Base-by-base conservation (phyloP, 306 rosid genomes). In the Cicer pinnatifidum region DNA sequence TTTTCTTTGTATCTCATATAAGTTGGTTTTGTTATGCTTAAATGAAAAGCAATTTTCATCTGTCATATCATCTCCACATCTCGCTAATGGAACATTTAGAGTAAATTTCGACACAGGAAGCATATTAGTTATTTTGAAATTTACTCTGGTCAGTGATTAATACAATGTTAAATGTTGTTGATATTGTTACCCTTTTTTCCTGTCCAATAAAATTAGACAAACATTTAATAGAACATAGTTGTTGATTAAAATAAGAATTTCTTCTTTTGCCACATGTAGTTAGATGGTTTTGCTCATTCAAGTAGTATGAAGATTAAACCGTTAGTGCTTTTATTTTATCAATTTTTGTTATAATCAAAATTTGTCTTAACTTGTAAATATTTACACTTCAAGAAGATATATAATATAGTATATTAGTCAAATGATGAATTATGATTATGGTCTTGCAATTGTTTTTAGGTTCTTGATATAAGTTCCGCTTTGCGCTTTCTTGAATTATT, bases 21-120 rank as follows among this genome's bases (percentile, higher is more conserved):
- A 44, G 45, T 72, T 79, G 37, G 53, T 40, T 64, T n/a, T 58
- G 45, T 56, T 68, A 12, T 44, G 16, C 37, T 16, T 23, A 72
- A 57, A 35, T 79, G 6, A 56, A 40, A 28, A 28, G 35, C 35
- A 28, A 28, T 28, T 28, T 28, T 3, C 35, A 28, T 28, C 33
- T 28, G 33, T 28, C 4, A 3, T 28, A 20, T 11, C n/a, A 46
- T 9, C 51, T 46, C 51, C n/a, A 5, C 38, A 62, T 70, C 45
- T 43, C 48, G 50, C 7, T 23, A 51, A 48, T 45, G 15, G 28
- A 69, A 61, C 59, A 28, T 70, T 52, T 44, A 11, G 52, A 43
- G 17, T 6, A 64, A 37, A 17, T 39, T 13, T 72, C 39, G 51
- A 40, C 44, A 48, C 35, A 43, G 59, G 63, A 37, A 38, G 54